Evolutionary conservation across 179 eudicot species (phyloP).

Genomic region (Actinidia arguta): DNA sequence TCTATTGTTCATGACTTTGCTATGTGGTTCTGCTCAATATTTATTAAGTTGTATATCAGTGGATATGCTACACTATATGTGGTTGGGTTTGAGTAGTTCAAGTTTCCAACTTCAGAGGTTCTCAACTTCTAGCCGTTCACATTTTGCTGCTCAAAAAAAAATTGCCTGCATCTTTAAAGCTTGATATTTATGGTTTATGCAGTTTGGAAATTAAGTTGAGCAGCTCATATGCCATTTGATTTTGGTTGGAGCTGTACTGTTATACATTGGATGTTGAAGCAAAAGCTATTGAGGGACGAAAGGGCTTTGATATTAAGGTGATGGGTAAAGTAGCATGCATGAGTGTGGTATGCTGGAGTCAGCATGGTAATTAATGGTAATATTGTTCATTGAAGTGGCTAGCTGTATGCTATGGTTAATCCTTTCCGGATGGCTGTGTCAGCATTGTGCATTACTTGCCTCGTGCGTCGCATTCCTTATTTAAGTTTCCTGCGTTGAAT

Average conservation of each 20-base stretch:
- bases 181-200: slow-evolving; percentile 12
- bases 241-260: background rate
- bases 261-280: slow-evolving; percentile 14
- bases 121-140: background rate
- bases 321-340: background rate
- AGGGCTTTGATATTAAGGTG: background rate
- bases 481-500: slow-evolving; percentile 3
- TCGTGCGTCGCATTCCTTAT: background rate
- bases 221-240: slow-evolving; percentile 7
- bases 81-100: slow-evolving; percentile 27
- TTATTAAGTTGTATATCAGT: slow-evolving; percentile 14
- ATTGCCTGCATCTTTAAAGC: background rate
- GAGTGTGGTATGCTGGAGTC: slow-evolving; percentile 8
- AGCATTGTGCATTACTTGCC: background rate
- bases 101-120: slow-evolving; percentile 14
- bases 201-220: background rate
- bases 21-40: slow-evolving; percentile 37
- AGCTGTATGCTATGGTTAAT: background rate
- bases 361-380: background rate
- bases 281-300: background rate
- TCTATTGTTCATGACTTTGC: slow-evolving; percentile 38
- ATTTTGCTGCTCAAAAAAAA: background rate
- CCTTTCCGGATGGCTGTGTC: background rate
- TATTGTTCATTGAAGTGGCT: slow-evolving; percentile 20
- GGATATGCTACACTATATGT: slow-evolving; percentile 11